Percentiles rank a stretch among this genome's conserved stretches.
These are phyloP conservation scores for Chlamydomonas reinhardtii DNA, from an alignment of 163 green algal genomes.

Conservation along the genomic window DNA sequence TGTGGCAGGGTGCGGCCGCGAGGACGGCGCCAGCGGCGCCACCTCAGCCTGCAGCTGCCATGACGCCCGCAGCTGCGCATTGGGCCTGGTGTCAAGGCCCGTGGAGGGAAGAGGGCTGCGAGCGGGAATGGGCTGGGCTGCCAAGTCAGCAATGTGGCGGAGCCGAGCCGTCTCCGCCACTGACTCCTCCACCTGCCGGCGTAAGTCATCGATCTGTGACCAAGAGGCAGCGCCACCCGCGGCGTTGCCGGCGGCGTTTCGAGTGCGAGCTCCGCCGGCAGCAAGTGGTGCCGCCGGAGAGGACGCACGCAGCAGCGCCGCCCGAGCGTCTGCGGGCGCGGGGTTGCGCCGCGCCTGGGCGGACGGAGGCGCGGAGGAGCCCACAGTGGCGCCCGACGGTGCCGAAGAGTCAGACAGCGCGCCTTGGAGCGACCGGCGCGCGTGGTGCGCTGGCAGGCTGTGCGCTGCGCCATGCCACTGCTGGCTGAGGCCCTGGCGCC, in stretches of 20 bases:
- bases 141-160: background rate
- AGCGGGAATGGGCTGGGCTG: background rate
- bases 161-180: slow-evolving; percentile 14
- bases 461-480: background rate
- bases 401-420: background rate
- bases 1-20: no score
- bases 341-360: no score
- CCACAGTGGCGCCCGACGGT: background rate
- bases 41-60: no score
- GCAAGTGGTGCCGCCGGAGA: background rate
- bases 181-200: slow-evolving; percentile 31
- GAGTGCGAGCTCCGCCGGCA: no score
- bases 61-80: no score
- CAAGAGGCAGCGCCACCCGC: no score
- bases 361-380: no score
- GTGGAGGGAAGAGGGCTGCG: background rate
- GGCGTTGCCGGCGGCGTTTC: background rate
- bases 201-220: slow-evolving; percentile 8
- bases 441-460: background rate
- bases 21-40: no score
- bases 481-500: background rate
- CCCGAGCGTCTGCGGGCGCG: no score
- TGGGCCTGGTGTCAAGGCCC: no score
- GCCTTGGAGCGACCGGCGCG: slow-evolving; percentile 12
- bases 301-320: background rate